Base-by-base conservation (phyloP, 2,329 filamentous ascomycete genomes). In the Trichoderma sp. region DNA sequence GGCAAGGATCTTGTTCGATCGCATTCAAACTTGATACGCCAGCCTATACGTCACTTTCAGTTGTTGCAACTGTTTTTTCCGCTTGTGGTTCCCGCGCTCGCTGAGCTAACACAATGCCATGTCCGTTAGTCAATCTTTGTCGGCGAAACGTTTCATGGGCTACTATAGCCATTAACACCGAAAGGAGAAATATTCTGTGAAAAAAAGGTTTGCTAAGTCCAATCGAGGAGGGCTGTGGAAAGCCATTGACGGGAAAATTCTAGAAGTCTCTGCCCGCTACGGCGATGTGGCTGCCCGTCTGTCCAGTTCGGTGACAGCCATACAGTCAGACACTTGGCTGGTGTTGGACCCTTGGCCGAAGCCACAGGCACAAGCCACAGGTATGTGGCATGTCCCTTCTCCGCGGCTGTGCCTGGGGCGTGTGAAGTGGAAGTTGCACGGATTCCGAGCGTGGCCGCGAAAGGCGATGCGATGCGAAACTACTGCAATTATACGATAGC, bases 1-100 rank as follows among this genome's bases (percentile, higher is more conserved):
- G 30, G 14, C 56, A 69, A 30, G 66, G 66, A 69, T 69, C 57
- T 34, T 18, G 57, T 14, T 36, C 36, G 66, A 69, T 61, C 66
- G 56, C 30, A 12, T 21, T 5, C 28, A 18, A 60, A 24, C 18
- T n/a, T 21, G 28, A 60, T 69, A 51, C 28, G 57, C 36, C 56
- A 36, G 53, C 21, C 9, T 60, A 69, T 60, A 69, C 36, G 66
- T 62, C 57, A 69, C 65, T 60, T 65, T 24, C 43, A 65, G 43
- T 53, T 53, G 28, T 65, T 65, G 56, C 30, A 12, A 21, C 24
- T 53, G n/a, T 14, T 39, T 39, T 24, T 43, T 18, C 56, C 15
- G 26, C 56, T 58, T 58, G 26, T 64, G 24, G 36, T 64, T 51
- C 63, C 47, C 43, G 30, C n/a, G 5, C 18, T 34, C 0, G 57